Evolutionary conservation across 192 early-diverging fungal genomes (phyloP).

Genomic region (Allomyces arbusculus): DNA sequence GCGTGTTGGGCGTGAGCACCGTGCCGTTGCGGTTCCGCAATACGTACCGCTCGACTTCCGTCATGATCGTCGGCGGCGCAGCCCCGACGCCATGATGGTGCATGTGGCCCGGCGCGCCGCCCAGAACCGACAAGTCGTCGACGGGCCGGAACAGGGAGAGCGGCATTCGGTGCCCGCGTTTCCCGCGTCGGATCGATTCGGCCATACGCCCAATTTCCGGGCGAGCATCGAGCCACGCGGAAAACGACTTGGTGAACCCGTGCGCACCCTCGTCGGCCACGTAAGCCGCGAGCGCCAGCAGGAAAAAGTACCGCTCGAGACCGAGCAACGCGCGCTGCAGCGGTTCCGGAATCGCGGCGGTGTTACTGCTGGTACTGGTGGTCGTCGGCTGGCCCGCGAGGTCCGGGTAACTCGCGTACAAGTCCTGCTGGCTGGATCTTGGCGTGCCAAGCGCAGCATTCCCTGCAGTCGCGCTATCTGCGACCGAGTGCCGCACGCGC

Average conservation of each 20-base stretch:
- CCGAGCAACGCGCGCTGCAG: constrained; percentile 24
- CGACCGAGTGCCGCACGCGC: constrained; percentile 25
- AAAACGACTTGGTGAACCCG: constrained; percentile 9
- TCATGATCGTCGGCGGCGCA: not conserved
- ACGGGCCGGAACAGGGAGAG: constrained; percentile 32
- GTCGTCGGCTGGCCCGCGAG: constrained; percentile 8
- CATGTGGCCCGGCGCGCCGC: constrained; percentile 1
- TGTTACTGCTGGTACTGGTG: not conserved
- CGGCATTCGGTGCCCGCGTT: constrained; percentile 9
- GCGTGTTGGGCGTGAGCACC: not conserved
- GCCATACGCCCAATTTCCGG: constrained; percentile 34
- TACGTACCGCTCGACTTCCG: not conserved
- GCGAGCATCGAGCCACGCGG: constrained; percentile 13
- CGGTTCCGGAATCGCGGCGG: not conserved
- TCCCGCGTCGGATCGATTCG: constrained; percentile 15
- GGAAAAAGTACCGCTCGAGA: constrained; percentile 35
- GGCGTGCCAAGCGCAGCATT: too few species aligned
- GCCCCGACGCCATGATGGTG: not conserved
- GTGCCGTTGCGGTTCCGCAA: not conserved
- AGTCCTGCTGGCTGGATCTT: too few species aligned
- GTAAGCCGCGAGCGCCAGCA: constrained; percentile 31
- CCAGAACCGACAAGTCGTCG: constrained; percentile 22
- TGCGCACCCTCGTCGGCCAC: constrained; percentile 11
- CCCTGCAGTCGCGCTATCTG: too few species aligned
- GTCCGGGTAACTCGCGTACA: too few species aligned